phyloP scores from a whole-genome alignment of 1,139 yeast genomes.

The Nakaseomyces uthaithaninus region DNA sequence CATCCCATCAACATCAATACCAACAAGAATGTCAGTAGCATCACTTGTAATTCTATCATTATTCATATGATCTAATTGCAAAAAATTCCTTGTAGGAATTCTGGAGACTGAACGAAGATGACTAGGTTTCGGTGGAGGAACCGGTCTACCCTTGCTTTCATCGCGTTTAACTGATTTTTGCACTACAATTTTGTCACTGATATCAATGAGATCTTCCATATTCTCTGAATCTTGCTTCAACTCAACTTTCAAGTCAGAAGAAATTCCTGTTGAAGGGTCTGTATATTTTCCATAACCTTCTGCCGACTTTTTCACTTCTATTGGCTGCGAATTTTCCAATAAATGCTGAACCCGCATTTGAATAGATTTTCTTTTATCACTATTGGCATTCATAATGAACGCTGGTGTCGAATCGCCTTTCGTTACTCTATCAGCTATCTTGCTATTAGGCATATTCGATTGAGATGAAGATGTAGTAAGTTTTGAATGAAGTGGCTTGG shows the following conservation, averaged over 20 bases:
- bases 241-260: neutral
- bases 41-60: conserved; percentile 10
- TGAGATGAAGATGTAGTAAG: conserved; percentile 1
- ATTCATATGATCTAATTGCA: conserved; percentile 1
- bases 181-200: neutral
- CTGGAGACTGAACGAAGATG: conserved; percentile 10
- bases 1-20: conserved; percentile 16
- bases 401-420: neutral
- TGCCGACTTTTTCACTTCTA: conserved; percentile 41
- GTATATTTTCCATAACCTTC: conserved; percentile 54
- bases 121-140: conserved; percentile 15
- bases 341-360: conserved; percentile 51
- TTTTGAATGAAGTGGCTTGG: no score
- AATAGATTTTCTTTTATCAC: conserved; percentile 33
- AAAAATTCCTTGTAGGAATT: neutral
- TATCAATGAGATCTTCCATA: neutral
- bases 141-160: conserved; percentile 2
- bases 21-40: conserved; percentile 12
- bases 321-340: conserved; percentile 35
- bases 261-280: conserved; percentile 22
- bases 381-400: conserved; percentile 4
- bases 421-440: neutral
- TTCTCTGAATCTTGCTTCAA: conserved; percentile 1
- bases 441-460: neutral
- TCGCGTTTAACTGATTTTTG: neutral